These are phyloP conservation scores for Botrytis paeoniae DNA, from an alignment of 2,329 filamentous ascomycete genomes.

Conservation along the genomic window DNA sequence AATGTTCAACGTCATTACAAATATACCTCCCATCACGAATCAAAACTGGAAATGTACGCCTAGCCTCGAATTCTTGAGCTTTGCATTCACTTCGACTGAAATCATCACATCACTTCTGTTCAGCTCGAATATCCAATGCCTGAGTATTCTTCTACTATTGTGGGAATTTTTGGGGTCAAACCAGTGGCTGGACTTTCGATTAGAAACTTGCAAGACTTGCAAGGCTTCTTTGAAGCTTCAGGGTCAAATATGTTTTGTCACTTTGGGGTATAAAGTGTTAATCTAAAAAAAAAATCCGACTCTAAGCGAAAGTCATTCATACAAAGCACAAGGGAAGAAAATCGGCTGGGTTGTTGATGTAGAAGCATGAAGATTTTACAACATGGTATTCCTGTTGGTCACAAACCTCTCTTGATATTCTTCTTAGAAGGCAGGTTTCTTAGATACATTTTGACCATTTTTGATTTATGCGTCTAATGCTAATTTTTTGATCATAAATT, in stretches of 20 bases:
- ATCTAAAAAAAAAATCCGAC: fast-evolving
- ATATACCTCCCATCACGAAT: neutral
- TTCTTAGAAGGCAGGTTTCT: neutral
- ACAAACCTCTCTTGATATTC: neutral
- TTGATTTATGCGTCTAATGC: neutral
- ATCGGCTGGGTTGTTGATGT: too few relatives aligned
- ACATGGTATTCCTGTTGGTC: too few relatives aligned
- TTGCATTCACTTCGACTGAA: neutral
- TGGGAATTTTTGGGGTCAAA: neutral
- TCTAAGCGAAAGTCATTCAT: neutral
- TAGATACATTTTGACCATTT: neutral
- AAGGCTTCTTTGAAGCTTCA: neutral
- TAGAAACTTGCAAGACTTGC: neutral
- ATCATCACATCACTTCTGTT: neutral
- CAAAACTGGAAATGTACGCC: neutral
- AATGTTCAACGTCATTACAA: neutral
- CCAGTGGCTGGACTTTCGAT: neutral
- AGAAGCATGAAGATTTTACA: too few relatives aligned
- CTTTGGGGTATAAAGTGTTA: neutral
- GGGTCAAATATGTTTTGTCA: neutral
- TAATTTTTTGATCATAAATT: neutral
- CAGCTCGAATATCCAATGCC: neutral
- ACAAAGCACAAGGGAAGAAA: neutral
- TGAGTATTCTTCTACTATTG: neutral
- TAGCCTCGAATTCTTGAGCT: neutral